Evolutionary conservation across 176 grass and related monocot genomes (phyloP).

Genomic region (Musa acuminata): DNA sequence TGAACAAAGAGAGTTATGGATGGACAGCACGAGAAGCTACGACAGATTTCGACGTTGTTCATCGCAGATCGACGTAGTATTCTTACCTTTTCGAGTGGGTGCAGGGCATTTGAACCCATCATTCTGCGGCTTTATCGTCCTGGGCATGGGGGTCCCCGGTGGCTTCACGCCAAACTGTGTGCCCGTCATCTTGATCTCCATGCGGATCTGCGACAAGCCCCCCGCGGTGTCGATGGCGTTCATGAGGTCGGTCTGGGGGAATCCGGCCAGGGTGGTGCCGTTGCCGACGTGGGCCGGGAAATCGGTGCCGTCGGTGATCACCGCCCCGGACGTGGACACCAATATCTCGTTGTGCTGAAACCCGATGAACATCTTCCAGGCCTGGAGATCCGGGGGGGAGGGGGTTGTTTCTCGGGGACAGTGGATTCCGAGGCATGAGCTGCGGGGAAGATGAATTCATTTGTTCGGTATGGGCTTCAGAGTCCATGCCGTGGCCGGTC

Average conservation of each 20-base stretch:
- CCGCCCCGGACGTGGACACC: conserved; percentile 45
- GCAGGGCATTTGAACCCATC: conserved; percentile 65
- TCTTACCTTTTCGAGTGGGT: conserved; percentile 9
- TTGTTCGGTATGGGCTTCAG: no score
- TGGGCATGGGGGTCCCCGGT: conserved; percentile 62
- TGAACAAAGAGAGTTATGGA: background rate
- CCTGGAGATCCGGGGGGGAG: conserved; percentile 41
- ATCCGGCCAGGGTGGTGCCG: conserved; percentile 46
- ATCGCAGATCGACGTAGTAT: no score
- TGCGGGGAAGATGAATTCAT: no score
- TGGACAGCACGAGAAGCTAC: no score
- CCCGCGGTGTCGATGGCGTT: conserved; percentile 83
- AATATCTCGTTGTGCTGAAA: conserved; percentile 85
- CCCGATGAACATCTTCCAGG: conserved; percentile 82
- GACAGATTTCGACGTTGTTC: no score
- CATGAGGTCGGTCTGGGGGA: conserved; percentile 56
- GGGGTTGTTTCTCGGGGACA: no score
- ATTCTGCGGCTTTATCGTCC: conserved; percentile 63
- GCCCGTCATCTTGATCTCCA: conserved; percentile 52
- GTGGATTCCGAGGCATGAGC: no score
- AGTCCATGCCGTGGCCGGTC: no score
- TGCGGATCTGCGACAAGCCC: conserved; percentile 50
- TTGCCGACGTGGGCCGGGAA: conserved; percentile 58
- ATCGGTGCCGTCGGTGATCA: conserved; percentile 49
- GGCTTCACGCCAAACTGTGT: conserved; percentile 80